Evolutionary conservation across 2,329 filamentous ascomycete species (phyloP).

Genomic region (Penicillium sp.): DNA sequence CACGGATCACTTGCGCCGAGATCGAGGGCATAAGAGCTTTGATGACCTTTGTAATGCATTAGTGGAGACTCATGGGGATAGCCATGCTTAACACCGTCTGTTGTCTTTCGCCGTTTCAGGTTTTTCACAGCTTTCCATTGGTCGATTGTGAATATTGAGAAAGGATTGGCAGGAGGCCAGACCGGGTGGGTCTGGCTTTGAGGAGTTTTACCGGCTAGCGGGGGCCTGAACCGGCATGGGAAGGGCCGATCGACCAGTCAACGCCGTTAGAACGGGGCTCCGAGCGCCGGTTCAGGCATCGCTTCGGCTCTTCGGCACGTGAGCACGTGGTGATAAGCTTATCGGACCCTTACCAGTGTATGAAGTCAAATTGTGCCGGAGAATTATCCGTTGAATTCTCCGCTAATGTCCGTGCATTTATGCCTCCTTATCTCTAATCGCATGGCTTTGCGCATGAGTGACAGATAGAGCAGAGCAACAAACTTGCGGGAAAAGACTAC

Average conservation of each 20-base stretch:
- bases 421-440: too few relatives aligned
- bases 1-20: slow-evolving; percentile 4
- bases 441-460: too few relatives aligned
- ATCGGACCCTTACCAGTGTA: not conserved
- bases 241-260: not conserved
- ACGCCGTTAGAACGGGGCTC: not conserved
- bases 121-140: not conserved
- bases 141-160: not conserved
- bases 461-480: not conserved
- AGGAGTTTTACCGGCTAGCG: not conserved
- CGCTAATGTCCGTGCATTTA: too few relatives aligned
- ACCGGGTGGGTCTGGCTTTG: not conserved
- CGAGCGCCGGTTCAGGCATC: slow-evolving; percentile 4
- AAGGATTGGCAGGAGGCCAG: not conserved
- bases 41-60: slow-evolving; percentile 2
- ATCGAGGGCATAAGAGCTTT: slow-evolving; percentile 8
- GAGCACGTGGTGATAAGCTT: not conserved
- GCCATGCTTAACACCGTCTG: slow-evolving; percentile 6
- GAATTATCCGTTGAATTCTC: too few relatives aligned
- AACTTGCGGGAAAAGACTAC: not conserved
- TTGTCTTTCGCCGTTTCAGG: not conserved
- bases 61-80: slow-evolving; percentile 9
- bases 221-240: not conserved
- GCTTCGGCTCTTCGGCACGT: slow-evolving; percentile 11
- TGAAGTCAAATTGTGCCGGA: too few relatives aligned